Base-by-base conservation (phyloP, 345 rosid genomes). In the Rhodomyrtus tomentosa region DNA sequence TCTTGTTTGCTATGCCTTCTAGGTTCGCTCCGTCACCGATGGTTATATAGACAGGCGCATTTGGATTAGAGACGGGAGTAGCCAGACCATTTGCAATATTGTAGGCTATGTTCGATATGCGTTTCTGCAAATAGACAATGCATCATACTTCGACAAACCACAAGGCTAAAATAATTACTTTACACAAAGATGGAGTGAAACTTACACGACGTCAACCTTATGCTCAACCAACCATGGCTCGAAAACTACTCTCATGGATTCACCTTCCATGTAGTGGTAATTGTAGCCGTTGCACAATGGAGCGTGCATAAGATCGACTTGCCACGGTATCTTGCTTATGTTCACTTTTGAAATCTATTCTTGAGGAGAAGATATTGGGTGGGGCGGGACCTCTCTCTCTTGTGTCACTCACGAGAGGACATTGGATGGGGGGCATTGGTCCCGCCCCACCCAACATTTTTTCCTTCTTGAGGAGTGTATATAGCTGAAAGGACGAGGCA, bases 1-100 rank as follows among this genome's bases (percentile, higher is more conserved):
- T 36, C 53, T 73, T 85, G 16, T 80, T 88, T 27, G 95, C 95
- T 27, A 93, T 86, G 87, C 98, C 98, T 92, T 94, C 95, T 5
- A 90, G 90, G 83, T 94, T 94, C 53, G 95, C 95, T 83, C 97
- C 95, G 84, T 93, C 97, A 24, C 96, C 94, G 13, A 94, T 92
- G 12, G 92, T 94, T 32, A 93, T 87, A 55, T 92, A 92, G 24
- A 93, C 91, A 0, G 95, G 95, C 6, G 95, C 98, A 14, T 91
- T 89, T 81, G 84, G 83, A 82, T 93, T 88, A 48, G 89, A 83
- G 20, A 86, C 83, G 1, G 95, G 98, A 85, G 42, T 58, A 52
- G 91, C 84, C 81, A 87, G 55, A 29, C 93, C 94, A 22, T 88
- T 87, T 12, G 95, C 82, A 10, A 93, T 87, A 48, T 92, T 94